A percentile compares a stretch with the other conserved stretches of the same genome.
phyloP scores from a whole-genome alignment of 2,329 filamentous ascomycete genomes.

The Alternaria dauci region DNA sequence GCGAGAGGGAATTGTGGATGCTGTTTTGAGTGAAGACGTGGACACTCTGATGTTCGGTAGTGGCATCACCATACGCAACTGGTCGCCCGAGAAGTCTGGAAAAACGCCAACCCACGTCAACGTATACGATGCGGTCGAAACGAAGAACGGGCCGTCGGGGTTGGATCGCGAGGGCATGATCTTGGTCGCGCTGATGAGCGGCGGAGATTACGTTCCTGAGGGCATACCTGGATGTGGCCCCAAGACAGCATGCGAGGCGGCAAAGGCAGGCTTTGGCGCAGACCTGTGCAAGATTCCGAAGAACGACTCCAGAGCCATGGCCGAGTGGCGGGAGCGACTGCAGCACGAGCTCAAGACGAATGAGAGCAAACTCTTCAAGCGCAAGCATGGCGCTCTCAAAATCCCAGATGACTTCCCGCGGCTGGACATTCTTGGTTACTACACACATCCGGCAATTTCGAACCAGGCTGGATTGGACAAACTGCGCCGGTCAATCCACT shows the following conservation, averaged over 20 bases:
- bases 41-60: conserved; percentile 98
- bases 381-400: conserved; percentile 74
- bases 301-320: conserved; percentile 67
- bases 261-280: conserved; percentile 83
- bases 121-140: conserved; percentile 73
- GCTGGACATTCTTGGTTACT: conserved; percentile 80
- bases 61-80: conserved; percentile 78
- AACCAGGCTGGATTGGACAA: conserved; percentile 63
- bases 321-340: conserved; percentile 75
- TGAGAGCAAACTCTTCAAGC: conserved; percentile 79
- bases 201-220: conserved; percentile 90
- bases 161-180: conserved; percentile 91
- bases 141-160: conserved; percentile 63
- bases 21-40: conserved; percentile 93
- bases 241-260: conserved; percentile 89
- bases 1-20: conserved; percentile 74
- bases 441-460: conserved; percentile 87
- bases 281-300: conserved; percentile 72
- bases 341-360: conserved; percentile 83
- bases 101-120: conserved; percentile 85
- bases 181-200: conserved; percentile 90
- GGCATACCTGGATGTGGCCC: conserved; percentile 88
- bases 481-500: conserved; percentile 64
- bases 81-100: conserved; percentile 76
- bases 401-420: conserved; percentile 87